A percentile compares a stretch with the other conserved stretches of the same genome.
Conservation (phyloP, 2,329 filamentous ascomycete genomes). For the Knoxdaviesia proteae region DNA sequence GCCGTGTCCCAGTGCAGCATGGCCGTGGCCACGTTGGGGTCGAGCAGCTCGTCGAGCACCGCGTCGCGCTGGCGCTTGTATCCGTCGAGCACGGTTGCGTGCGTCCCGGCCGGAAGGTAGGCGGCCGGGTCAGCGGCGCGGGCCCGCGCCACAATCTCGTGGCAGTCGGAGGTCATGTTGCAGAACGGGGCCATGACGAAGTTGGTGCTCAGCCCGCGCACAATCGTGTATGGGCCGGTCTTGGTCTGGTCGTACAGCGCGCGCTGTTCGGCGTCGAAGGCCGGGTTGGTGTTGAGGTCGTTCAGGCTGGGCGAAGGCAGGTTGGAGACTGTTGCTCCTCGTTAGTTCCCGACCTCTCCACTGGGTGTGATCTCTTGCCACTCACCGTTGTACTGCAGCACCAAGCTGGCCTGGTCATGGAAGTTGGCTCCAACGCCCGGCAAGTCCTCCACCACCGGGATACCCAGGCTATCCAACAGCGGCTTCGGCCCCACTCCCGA, state of each 20-base stretch:
- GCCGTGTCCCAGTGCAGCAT: conserved; percentile 14
- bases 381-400: conserved; percentile 7
- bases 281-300: conserved; percentile 12
- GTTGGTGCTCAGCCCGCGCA: conserved; percentile 10
- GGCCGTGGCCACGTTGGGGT: conserved; percentile 9
- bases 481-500: conserved; percentile 24
- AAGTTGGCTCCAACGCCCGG: conserved; percentile 27
- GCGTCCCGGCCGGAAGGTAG: conserved; percentile 13
- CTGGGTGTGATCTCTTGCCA: neutral
- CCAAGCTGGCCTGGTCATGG: conserved; percentile 17
- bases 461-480: conserved; percentile 15
- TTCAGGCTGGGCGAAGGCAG: conserved; percentile 9
- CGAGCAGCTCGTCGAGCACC: conserved; percentile 11
- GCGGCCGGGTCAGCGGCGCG: conserved; percentile 12
- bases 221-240: conserved; percentile 12
- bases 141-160: conserved; percentile 9
- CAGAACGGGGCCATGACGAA: conserved; percentile 14
- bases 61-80: conserved; percentile 15
- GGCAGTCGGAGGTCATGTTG: conserved; percentile 11
- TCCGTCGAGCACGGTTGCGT: conserved; percentile 16
- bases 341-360: neutral
- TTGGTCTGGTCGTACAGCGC: conserved; percentile 11
- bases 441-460: conserved; percentile 20
- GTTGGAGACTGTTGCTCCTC: conserved; percentile 6
- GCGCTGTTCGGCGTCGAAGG: conserved; percentile 13